A percentile compares a stretch with the other conserved stretches of the same genome.
Evolutionary conservation across 2,329 filamentous ascomycete species (phyloP).

Genomic region (Ophiocordyceps camponoti-rufipedis): DNA sequence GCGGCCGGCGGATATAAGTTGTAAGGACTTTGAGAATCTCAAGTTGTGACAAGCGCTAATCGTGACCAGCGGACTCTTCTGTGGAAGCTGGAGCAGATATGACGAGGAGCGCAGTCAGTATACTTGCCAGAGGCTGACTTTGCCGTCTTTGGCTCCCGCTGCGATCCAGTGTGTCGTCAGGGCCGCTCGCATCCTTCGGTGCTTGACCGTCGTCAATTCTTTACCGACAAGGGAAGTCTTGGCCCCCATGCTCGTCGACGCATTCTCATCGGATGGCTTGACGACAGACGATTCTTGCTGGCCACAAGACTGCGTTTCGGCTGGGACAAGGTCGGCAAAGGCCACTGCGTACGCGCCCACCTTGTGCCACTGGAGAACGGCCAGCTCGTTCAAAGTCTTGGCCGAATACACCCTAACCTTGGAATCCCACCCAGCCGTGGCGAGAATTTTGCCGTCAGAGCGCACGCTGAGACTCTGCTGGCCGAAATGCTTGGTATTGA

Average conservation of each 20-base stretch:
- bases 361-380: conserved; percentile 87
- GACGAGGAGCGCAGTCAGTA: conserved; percentile 32
- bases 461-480: conserved; percentile 68
- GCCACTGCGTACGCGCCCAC: conserved; percentile 69
- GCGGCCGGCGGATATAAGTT: conserved; percentile 1
- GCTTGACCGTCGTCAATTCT: conserved; percentile 28
- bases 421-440: conserved; percentile 85
- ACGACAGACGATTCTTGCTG: too few relatives aligned
- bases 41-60: neutral
- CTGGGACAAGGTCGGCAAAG: conserved; percentile 35
- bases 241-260: neutral
- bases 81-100: neutral
- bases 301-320: neutral
- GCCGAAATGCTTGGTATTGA: conserved; percentile 75
- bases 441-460: conserved; percentile 66
- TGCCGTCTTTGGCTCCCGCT: conserved; percentile 84
- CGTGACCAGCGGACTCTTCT: neutral
- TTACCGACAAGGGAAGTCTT: neutral
- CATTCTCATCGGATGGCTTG: too few relatives aligned
- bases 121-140: conserved; percentile 88
- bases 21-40: neutral
- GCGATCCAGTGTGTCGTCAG: conserved; percentile 73
- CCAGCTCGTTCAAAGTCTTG: conserved; percentile 69
- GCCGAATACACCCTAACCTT: conserved; percentile 64
- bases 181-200: conserved; percentile 43